Conservation (phyloP, 2,329 filamentous ascomycete species). For the Macroventuria anomochaeta region DNA sequence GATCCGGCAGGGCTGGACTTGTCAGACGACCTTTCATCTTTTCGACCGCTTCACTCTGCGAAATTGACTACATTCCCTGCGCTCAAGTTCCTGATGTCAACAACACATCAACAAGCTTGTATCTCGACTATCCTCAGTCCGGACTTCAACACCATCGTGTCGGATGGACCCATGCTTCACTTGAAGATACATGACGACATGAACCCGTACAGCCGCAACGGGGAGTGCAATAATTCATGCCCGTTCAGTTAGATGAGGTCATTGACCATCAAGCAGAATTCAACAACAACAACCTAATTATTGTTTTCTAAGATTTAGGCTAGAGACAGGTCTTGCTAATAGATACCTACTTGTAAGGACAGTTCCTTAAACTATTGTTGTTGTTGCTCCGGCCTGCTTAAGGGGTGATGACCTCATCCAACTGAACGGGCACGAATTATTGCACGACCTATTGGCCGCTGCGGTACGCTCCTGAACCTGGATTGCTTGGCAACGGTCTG, state of each 20-base stretch:
- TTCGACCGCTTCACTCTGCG: neutral
- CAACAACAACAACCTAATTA: no score
- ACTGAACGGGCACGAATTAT: no score
- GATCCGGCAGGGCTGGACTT: slow-evolving; percentile 5
- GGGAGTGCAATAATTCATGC: no score
- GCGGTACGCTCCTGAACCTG: slow-evolving; percentile 18
- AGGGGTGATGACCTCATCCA: no score
- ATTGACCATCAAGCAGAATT: no score
- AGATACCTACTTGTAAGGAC: no score
- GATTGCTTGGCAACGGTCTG: slow-evolving; percentile 37
- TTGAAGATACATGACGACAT: slow-evolving; percentile 27
- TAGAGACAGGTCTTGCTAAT: no score
- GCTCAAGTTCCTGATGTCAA: neutral
- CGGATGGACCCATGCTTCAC: neutral
- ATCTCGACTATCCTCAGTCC: neutral
- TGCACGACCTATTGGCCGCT: no score
- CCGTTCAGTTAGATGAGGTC: no score
- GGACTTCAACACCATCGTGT: neutral
- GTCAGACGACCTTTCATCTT: slow-evolving; percentile 6
- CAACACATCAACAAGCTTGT: neutral
- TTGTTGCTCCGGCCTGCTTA: no score
- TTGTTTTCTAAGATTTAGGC: no score
- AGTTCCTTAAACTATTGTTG: no score
- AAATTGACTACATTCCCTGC: neutral
- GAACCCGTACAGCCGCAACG: slow-evolving; percentile 4